These are phyloP conservation scores for Tarenaya hassleriana DNA, from an alignment of 345 rosid species.

Conservation along the genomic window DNA sequence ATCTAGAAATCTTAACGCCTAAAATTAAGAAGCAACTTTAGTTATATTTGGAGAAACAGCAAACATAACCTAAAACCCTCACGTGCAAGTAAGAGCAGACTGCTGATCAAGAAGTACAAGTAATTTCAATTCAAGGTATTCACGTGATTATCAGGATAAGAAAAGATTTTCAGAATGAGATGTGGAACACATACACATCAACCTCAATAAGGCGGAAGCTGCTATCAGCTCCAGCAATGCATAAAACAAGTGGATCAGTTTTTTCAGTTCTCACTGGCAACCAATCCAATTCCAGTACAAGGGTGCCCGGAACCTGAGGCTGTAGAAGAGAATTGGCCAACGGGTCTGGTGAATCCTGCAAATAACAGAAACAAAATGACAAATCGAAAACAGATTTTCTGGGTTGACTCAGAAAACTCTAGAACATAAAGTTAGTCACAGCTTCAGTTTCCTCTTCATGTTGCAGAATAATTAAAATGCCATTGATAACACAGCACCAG, in stretches of 20 bases:
- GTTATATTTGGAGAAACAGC: constrained; percentile 17
- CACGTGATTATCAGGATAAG: constrained; percentile 3
- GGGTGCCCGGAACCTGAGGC: constrained; percentile 95
- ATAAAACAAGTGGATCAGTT: constrained; percentile 78
- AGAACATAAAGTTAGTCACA: constrained; percentile 7
- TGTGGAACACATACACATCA: constrained; percentile 51
- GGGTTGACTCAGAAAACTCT: constrained; percentile 14
- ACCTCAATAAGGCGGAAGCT: constrained; percentile 89
- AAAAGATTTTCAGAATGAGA: constrained; percentile 15
- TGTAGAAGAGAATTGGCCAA: constrained; percentile 92
- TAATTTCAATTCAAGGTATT: constrained; percentile 13
- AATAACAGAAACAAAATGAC: constrained; percentile 13
- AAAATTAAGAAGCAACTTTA: background rate
- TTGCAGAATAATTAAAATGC: constrained; percentile 13
- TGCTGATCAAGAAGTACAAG: constrained; percentile 11
- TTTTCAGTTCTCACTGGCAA: constrained; percentile 69
- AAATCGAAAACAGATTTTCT: constrained; percentile 9
- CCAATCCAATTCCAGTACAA: constrained; percentile 96
- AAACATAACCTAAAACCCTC: background rate
- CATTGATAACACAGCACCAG: constrained; percentile 16
- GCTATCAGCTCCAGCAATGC: constrained; percentile 97
- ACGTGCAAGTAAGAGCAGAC: constrained; percentile 9
- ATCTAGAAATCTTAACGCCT: background rate
- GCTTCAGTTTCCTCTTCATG: constrained; percentile 8
- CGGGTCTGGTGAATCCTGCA: constrained; percentile 91